phyloP scores from a whole-genome alignment of 2,329 filamentous ascomycete species.

The Fusarium buxicola region DNA sequence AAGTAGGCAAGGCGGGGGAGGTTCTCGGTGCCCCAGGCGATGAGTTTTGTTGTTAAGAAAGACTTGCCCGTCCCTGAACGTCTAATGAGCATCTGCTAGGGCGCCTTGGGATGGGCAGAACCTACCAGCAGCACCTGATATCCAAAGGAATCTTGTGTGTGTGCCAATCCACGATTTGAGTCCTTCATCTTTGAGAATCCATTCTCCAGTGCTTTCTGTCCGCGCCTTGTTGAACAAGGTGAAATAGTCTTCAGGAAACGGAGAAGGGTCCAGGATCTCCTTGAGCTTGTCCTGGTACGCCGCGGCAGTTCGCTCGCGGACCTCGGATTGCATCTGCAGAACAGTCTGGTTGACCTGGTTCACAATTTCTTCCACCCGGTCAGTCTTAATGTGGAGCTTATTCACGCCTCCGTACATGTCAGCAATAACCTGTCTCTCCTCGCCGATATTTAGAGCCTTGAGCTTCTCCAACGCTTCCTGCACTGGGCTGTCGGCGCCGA shows the following conservation, averaged over 20 bases:
- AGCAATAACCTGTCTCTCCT: slow-evolving; percentile 57
- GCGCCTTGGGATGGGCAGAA: accelerated
- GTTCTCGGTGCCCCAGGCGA: slow-evolving; percentile 54
- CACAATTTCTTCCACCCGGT: slow-evolving; percentile 51
- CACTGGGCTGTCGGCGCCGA: slow-evolving; percentile 55
- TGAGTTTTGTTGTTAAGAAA: slow-evolving; percentile 57
- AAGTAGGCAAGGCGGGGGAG: slow-evolving; percentile 57
- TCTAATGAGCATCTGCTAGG: not conserved
- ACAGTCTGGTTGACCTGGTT: slow-evolving; percentile 52
- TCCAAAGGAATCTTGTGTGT: slow-evolving; percentile 56
- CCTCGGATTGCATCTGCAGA: slow-evolving; percentile 50
- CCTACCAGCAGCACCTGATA: slow-evolving; percentile 57
- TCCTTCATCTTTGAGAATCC: slow-evolving; percentile 56
- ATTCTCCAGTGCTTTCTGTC: slow-evolving; percentile 58
- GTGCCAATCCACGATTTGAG: slow-evolving; percentile 54
- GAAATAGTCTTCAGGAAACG: slow-evolving; percentile 57
- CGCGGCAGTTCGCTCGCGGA: slow-evolving; percentile 48
- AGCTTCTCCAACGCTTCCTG: slow-evolving; percentile 55
- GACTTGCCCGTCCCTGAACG: slow-evolving; percentile 57
- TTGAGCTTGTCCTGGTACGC: slow-evolving; percentile 54
- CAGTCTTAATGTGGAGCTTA: slow-evolving; percentile 52
- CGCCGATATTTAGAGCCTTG: slow-evolving; percentile 54
- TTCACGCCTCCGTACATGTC: slow-evolving; percentile 56
- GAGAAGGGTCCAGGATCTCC: slow-evolving; percentile 56
- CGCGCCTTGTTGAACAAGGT: slow-evolving; percentile 55